A percentile compares a stretch with the other conserved stretches of the same genome.
Evolutionary conservation across 495 filamentous ascomycete species (phyloP).

Genomic region (Darksidea phi): DNA sequence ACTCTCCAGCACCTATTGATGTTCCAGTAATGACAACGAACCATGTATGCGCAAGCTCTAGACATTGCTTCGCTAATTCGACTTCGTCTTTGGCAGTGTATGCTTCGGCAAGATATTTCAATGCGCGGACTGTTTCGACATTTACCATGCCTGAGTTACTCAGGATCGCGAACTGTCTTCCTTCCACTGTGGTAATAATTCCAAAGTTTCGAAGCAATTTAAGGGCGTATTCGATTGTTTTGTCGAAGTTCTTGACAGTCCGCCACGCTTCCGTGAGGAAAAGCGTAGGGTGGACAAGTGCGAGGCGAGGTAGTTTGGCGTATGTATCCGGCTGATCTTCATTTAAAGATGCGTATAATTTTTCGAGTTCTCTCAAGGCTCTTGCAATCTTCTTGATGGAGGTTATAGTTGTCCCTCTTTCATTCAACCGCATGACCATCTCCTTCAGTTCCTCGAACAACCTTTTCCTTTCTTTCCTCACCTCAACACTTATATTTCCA

Average conservation of each 20-base stretch:
- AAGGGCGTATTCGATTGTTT: constrained; percentile 42
- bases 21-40: constrained; percentile 46
- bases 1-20: constrained; percentile 41
- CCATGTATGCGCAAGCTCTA: constrained; percentile 42
- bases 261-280: constrained; percentile 47
- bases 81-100: constrained; percentile 39
- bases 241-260: constrained; percentile 43
- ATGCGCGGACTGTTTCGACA: constrained; percentile 44
- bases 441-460: constrained; percentile 24
- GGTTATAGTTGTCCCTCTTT: constrained; percentile 15
- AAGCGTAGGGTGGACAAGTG: constrained; percentile 47
- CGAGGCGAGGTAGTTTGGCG: constrained; percentile 42
- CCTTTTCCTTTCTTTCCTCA: constrained; percentile 1
- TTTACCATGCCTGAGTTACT: constrained; percentile 42
- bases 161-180: constrained; percentile 22
- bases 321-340: constrained; percentile 30
- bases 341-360: constrained; percentile 4
- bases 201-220: constrained; percentile 50
- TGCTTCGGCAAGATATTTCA: constrained; percentile 44
- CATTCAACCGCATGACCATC: constrained; percentile 13
- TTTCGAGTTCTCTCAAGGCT: constrained; percentile 7
- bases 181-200: constrained; percentile 38
- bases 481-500: not conserved
- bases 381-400: constrained; percentile 28
- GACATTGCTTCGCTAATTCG: constrained; percentile 37